phyloP scores from a whole-genome alignment of 768 basidiomycete species.

The Collybiopsis confluens region DNA sequence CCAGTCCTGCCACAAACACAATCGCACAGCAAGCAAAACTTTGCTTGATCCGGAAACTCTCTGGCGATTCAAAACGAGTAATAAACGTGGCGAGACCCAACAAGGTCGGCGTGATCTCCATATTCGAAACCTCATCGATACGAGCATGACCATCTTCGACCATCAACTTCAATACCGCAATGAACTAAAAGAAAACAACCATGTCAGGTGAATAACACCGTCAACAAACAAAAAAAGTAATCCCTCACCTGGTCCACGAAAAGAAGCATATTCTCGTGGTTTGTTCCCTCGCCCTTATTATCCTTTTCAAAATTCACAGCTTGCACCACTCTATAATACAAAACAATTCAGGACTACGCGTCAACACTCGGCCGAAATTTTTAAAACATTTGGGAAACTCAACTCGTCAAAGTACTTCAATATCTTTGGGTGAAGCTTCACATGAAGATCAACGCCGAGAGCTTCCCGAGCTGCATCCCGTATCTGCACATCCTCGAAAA shows the following conservation, averaged over 20 bases:
- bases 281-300: not conserved
- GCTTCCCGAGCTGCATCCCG: constrained; percentile 82
- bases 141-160: constrained; percentile 65
- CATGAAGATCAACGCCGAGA: constrained; percentile 73
- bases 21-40: constrained; percentile 73
- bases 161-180: constrained; percentile 70
- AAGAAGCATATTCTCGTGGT: constrained; percentile 32
- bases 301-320: constrained; percentile 1
- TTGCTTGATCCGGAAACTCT: constrained; percentile 60
- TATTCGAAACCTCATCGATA: constrained; percentile 55
- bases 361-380: too few relatives aligned
- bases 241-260: constrained; percentile 70
- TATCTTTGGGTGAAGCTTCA: constrained; percentile 60
- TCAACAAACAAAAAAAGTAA: not conserved
- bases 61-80: constrained; percentile 50
- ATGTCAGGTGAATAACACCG: not conserved
- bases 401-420: constrained; percentile 76
- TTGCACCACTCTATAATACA: constrained; percentile 8
- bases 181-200: constrained; percentile 43
- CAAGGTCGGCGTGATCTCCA: constrained; percentile 61
- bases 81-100: constrained; percentile 61
- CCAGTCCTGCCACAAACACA: constrained; percentile 61
- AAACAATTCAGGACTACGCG: too few relatives aligned
- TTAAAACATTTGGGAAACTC: constrained; percentile 24
- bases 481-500: constrained; percentile 57